Percentiles rank a stretch among this genome's conserved stretches.
These are phyloP conservation scores for Kluyveromyces siamensis DNA, from an alignment of 805 yeast genomes.

Conservation along the genomic window DNA sequence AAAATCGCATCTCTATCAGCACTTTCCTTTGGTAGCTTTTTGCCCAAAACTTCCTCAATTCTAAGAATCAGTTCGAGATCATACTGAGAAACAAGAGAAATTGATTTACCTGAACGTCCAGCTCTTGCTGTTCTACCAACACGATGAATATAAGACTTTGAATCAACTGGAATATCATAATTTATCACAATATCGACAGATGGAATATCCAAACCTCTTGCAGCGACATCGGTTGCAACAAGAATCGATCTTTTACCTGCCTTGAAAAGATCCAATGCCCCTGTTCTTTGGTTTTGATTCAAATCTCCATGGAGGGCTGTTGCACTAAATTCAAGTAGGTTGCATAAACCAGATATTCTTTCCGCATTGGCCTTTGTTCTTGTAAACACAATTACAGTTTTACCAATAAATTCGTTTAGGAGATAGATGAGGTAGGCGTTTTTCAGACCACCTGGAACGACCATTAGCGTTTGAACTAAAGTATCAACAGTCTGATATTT, in stretches of 20 bases:
- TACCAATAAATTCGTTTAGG: constrained; percentile 75
- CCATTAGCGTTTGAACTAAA: constrained; percentile 79
- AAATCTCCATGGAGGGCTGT: constrained; percentile 93
- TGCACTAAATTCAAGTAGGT: constrained; percentile 77
- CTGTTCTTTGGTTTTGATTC: constrained; percentile 75
- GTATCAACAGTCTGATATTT: constrained; percentile 92
- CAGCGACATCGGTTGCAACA: constrained; percentile 84
- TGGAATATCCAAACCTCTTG: constrained; percentile 82
- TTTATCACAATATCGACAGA: constrained; percentile 68
- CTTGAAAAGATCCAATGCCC: constrained; percentile 72
- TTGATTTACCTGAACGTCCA: constrained; percentile 79
- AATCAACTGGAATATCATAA: constrained; percentile 76
- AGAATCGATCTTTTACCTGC: constrained; percentile 59
- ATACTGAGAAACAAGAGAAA: constrained; percentile 87
- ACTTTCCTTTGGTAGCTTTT: constrained; percentile 75
- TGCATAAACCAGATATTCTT: constrained; percentile 71
- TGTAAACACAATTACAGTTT: constrained; percentile 81
- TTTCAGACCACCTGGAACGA: constrained; percentile 86
- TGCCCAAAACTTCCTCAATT: constrained; percentile 79
- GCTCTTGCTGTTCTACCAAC: constrained; percentile 97
- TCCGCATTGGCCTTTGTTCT: constrained; percentile 95
- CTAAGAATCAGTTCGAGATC: constrained; percentile 83
- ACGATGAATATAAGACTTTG: constrained; percentile 76
- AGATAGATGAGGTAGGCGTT: constrained; percentile 80
- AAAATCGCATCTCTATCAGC: constrained; percentile 70